phyloP scores from a whole-genome alignment of 2,329 filamentous ascomycete species.

The Chaetothyriales sp. region DNA sequence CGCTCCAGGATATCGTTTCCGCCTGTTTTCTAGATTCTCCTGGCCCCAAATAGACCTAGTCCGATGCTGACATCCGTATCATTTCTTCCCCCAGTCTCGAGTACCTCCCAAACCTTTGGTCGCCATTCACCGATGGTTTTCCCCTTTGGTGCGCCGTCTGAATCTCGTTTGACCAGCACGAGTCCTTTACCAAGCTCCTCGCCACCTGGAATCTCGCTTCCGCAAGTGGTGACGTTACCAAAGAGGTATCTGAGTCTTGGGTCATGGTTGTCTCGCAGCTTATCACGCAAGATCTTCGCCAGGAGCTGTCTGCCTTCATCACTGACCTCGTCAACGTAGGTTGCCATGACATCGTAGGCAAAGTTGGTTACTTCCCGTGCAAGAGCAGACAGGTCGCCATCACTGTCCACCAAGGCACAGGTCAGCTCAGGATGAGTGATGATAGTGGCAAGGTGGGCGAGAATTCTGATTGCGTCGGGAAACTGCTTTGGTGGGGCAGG shows the following conservation, averaged over 20 bases:
- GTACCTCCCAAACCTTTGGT: constrained; percentile 16
- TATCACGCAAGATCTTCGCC: constrained; percentile 28
- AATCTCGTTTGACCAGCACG: constrained; percentile 12
- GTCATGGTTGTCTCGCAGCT: constrained; percentile 5
- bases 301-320: constrained; percentile 30
- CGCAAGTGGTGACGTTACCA: constrained; percentile 13
- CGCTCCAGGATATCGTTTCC: too few relatives aligned
- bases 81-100: constrained; percentile 15
- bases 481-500: constrained; percentile 10
- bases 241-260: constrained; percentile 10
- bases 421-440: constrained; percentile 21
- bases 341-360: constrained; percentile 30
- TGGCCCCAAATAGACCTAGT: constrained; percentile 15
- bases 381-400: not conserved
- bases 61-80: constrained; percentile 15
- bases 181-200: constrained; percentile 13
- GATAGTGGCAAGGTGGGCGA: constrained; percentile 17
- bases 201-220: constrained; percentile 6
- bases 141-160: constrained; percentile 1
- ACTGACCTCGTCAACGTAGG: constrained; percentile 29
- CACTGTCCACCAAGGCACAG: constrained; percentile 11
- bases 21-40: not conserved
- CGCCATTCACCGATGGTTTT: constrained; percentile 14
- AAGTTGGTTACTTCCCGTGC: constrained; percentile 17
- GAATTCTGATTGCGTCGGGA: constrained; percentile 13